Conservation (phyloP, 2,329 filamentous ascomycete species). For the Fusarium musae region DNA sequence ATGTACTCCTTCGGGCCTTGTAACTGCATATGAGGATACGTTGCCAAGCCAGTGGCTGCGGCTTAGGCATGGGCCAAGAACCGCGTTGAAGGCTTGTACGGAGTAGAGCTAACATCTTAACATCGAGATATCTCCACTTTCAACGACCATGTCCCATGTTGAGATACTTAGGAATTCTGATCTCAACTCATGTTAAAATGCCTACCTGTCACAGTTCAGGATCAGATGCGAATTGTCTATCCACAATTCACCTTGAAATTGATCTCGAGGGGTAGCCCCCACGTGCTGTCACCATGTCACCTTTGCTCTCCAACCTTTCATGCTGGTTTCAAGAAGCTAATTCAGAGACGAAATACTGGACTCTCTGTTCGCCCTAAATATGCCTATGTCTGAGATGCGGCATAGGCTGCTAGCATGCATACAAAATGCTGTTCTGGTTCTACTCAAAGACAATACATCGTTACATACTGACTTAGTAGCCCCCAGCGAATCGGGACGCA, state of each 20-base stretch:
- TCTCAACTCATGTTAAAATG: constrained; percentile 7
- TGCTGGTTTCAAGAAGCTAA: not conserved
- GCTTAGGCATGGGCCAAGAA: constrained; percentile 7
- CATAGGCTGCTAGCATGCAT: not conserved
- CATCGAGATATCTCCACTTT: constrained; percentile 1
- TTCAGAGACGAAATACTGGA: not conserved
- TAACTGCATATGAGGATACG: constrained; percentile 14
- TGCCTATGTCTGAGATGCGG: not conserved
- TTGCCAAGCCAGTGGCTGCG: constrained; percentile 9
- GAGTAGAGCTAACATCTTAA: not conserved
- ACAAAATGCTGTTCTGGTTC: not conserved
- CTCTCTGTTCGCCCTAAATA: not conserved
- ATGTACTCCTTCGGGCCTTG: not conserved
- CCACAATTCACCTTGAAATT: not conserved
- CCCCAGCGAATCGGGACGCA: not conserved
- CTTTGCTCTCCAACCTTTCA: not conserved
- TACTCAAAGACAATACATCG: not conserved
- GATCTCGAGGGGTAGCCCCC: not conserved
- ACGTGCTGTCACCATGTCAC: constrained; percentile 5
- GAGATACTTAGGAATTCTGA: constrained; percentile 8
- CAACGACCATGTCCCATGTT: not conserved
- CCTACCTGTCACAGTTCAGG: not conserved
- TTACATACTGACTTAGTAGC: not conserved
- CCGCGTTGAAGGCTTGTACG: constrained; percentile 5
- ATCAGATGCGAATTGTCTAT: not conserved